Evolutionary conservation across 2,329 filamentous ascomycete genomes (phyloP), one percentile per base, ranked within the genome.

Genomic region (Boeremia lycopersici): DNA sequence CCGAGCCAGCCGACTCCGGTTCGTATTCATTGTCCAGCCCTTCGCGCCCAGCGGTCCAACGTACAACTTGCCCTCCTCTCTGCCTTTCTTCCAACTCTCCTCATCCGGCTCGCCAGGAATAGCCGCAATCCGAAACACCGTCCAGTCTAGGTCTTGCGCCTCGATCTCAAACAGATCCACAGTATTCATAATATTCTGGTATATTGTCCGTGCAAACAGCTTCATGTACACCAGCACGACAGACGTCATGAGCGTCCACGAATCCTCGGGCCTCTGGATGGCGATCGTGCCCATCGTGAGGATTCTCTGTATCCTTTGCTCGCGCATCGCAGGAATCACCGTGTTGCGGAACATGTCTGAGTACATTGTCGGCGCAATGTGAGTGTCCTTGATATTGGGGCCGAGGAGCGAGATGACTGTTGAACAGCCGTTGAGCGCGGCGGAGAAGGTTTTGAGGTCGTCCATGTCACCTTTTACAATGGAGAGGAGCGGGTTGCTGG

Each of bases 121-220:
- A 8, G 34, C 34, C 12, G 41, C 40, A 35, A 55, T 55, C 9
- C 46, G 34, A 13, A 49, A 55, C 1, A 55, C 19, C 10, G 52
- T 55, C 52, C 52, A 55, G 8, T 50, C 52, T 1, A 55, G 23
- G 35, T 50, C 52, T 6, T 15, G 11, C 5, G 23, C 45, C 29
- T 54, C 34, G 0, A 10, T 40, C 23, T 54, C 51, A 13, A 54
- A 45, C 4, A 49, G 23, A 0, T 36, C 23, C 7, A 23, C 35
- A 25, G 31, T 34, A 4, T 31, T 35, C n/a, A 49, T 8, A 3
- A 55, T 11, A 7, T 55, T 45, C 3, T 15, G 34, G 7, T 49
- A 55, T 35, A 44, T 13, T 9, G 19, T n/a, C 1, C 31, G 15
- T 1, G 41, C 52, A 12, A 46, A 45, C 0, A 55, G 29, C 12